Evolutionary conservation across 345 rosid species (phyloP).

Genomic region (Rhodamnia rubescens): DNA sequence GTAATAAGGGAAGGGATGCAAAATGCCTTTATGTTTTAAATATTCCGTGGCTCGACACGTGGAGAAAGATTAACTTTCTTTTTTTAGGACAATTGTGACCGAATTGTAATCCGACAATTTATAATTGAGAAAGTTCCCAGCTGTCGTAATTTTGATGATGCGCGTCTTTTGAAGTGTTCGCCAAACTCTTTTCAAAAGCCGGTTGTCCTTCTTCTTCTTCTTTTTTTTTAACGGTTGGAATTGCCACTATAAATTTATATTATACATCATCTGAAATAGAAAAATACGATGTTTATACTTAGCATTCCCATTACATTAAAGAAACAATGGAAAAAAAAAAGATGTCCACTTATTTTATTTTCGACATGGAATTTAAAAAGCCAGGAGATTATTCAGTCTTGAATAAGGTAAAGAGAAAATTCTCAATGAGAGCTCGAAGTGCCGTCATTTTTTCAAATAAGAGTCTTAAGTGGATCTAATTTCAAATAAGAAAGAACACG

Average conservation of each 20-base stretch:
- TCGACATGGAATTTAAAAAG: not conserved
- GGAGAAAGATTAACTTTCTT: too few species aligned
- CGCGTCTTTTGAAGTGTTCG: too few species aligned
- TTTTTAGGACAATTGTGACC: fast-evolving
- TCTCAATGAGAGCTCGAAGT: too few species aligned
- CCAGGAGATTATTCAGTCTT: too few species aligned
- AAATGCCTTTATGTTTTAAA: too few species aligned
- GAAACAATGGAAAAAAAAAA: fast-evolving
- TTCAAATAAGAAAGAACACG: too few species aligned
- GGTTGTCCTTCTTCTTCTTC: fast-evolving
- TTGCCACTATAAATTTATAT: fast-evolving
- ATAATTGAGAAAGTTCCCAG: not conserved
- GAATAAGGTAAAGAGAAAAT: too few species aligned
- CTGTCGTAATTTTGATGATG: fast-evolving
- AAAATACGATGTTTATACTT: not conserved
- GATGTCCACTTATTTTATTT: not conserved
- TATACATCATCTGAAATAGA: not conserved
- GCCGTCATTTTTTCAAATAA: too few species aligned
- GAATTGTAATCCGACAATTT: not conserved
- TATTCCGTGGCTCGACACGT: too few species aligned
- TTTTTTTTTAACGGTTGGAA: fast-evolving
- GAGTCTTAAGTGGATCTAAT: too few species aligned
- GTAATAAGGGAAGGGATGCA: too few species aligned
- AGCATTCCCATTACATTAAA: fast-evolving
- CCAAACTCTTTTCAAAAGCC: too few species aligned